Evolutionary conservation across 2,329 filamentous ascomycete species (phyloP).

Genomic region (Sporothrix luriei): DNA sequence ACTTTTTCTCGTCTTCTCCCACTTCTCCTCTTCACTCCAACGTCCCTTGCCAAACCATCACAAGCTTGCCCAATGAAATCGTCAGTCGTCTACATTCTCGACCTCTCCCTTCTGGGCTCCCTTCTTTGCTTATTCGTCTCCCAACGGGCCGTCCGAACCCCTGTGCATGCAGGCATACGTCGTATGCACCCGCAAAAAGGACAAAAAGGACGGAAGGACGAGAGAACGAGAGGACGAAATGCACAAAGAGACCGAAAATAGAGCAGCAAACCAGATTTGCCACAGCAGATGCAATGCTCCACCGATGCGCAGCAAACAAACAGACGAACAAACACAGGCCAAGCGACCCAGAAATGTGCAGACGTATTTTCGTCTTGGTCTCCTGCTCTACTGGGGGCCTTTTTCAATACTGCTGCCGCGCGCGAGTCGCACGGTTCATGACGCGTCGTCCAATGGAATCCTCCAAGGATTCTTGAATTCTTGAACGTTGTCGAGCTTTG

Average conservation of each 20-base stretch:
- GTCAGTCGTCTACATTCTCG: constrained; percentile 18
- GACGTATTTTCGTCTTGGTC: background rate
- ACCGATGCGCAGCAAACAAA: constrained; percentile 18
- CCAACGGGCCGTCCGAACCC: constrained; percentile 20
- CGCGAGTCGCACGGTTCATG: constrained; percentile 11
- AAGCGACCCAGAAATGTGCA: background rate
- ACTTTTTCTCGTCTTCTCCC: background rate
- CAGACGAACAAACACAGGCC: background rate
- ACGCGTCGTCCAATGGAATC: constrained; percentile 26
- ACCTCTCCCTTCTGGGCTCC: background rate
- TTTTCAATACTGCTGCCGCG: background rate
- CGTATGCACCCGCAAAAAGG: background rate
- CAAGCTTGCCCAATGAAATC: background rate
- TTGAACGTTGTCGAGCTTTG: background rate
- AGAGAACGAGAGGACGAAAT: no score
- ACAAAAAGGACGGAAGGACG: background rate
- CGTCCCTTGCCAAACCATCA: background rate
- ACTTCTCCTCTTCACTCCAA: background rate
- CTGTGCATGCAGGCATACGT: constrained; percentile 10
- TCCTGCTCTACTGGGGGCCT: background rate
- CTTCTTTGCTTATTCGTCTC: background rate
- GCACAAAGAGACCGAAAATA: background rate
- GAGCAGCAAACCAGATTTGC: background rate
- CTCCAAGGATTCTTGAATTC: background rate
- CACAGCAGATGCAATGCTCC: constrained; percentile 13